Conservation (phyloP, 2,329 filamentous ascomycete genomes). For the Furcasterigmium sp. region DNA sequence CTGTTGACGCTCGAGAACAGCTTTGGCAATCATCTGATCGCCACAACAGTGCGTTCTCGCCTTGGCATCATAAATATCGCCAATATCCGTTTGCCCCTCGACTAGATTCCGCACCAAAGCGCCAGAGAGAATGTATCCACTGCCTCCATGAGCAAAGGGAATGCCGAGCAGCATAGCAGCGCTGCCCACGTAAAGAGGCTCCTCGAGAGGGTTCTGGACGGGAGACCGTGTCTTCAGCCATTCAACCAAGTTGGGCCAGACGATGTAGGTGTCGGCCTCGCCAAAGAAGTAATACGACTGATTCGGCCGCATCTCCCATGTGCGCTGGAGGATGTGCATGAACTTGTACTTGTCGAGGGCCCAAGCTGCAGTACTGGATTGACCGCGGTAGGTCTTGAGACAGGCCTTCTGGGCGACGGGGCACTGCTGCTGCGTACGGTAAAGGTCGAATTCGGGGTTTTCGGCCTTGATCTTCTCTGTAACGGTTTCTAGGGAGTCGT, state of each 20-base stretch:
- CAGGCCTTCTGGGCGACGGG: conserved; percentile 41
- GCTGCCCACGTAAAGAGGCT: conserved; percentile 43
- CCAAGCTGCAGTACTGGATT: conserved; percentile 34
- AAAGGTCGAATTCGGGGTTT: conserved; percentile 40
- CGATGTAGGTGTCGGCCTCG: conserved; percentile 53
- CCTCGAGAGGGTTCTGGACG: conserved; percentile 20
- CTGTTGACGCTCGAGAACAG: conserved; percentile 37
- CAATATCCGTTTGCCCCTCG: conserved; percentile 33
- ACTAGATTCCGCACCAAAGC: conserved; percentile 44
- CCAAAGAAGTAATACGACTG: conserved; percentile 56
- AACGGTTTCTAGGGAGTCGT: conserved; percentile 35
- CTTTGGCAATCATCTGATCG: conserved; percentile 44
- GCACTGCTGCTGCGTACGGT: conserved; percentile 38
- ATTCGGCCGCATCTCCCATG: conserved; percentile 47
- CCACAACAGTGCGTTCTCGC: conserved; percentile 43
- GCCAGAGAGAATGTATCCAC: conserved; percentile 50
- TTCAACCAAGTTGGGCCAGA: conserved; percentile 47
- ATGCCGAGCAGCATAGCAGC: conserved; percentile 38
- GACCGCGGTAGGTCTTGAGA: conserved; percentile 14
- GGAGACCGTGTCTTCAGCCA: conserved; percentile 39
- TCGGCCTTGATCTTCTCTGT: conserved; percentile 28
- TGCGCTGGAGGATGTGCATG: conserved; percentile 50
- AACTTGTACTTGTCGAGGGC: conserved; percentile 58
- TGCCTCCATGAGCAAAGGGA: conserved; percentile 52
- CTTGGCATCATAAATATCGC: conserved; percentile 39